Conservation (phyloP, 164 flowering plant genomes). For the Akebia trifoliata region DNA sequence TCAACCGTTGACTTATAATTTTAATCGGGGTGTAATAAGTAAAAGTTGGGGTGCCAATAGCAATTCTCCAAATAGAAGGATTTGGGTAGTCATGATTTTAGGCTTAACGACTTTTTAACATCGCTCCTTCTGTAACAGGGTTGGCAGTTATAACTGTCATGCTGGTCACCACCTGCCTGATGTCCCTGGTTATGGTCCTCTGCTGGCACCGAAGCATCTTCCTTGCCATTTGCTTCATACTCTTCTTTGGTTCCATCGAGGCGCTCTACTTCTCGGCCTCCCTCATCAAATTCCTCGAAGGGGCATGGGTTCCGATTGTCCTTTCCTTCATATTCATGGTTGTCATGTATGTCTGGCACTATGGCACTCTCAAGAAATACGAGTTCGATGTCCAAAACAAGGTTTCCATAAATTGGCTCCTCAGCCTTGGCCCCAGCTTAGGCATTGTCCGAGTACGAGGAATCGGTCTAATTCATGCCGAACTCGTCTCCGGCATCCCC, state of each 20-base stretch:
- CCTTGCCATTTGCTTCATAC: conserved; percentile 42
- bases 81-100: too few relatives aligned
- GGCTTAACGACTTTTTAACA: too few relatives aligned
- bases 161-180: not conserved
- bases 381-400: conserved; percentile 71
- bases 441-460: conserved; percentile 69
- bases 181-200: not conserved
- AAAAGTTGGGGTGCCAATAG: too few relatives aligned
- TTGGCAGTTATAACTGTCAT: conserved; percentile 47
- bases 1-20: too few relatives aligned
- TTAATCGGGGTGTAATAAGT: too few relatives aligned
- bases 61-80: too few relatives aligned
- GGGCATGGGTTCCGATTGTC: conserved; percentile 76
- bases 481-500: conserved; percentile 73
- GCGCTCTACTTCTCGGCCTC: conserved; percentile 76
- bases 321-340: conserved; percentile 49
- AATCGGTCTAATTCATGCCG: conserved; percentile 65
- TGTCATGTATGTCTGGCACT: conserved; percentile 64
- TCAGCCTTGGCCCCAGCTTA: conserved; percentile 43
- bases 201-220: conserved; percentile 36
- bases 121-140: too few relatives aligned
- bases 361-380: conserved; percentile 60
- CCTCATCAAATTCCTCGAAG: conserved; percentile 66
- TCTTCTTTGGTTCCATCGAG: conserved; percentile 70
- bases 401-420: conserved; percentile 63